Evolutionary conservation across 2,329 filamentous ascomycete species (phyloP).

Genomic region (Aspergillus sp.): DNA sequence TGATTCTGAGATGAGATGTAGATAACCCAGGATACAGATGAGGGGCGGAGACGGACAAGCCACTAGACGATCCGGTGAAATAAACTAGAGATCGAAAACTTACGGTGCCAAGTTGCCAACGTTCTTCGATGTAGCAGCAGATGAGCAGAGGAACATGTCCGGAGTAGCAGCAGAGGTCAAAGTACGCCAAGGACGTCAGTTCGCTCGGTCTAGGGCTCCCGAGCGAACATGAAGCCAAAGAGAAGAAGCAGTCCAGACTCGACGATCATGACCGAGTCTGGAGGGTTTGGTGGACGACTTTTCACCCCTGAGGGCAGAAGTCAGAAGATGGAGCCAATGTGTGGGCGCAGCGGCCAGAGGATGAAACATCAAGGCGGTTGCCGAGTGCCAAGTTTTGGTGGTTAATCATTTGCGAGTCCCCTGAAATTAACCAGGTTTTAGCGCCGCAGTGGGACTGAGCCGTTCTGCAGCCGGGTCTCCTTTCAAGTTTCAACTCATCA

Average conservation of each 20-base stretch:
- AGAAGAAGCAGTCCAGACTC: not conserved
- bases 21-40: no score
- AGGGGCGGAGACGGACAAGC: no score
- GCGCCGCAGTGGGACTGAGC: not conserved
- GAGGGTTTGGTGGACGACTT: not conserved
- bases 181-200: not conserved
- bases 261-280: not conserved
- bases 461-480: no score
- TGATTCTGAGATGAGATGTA: no score
- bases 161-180: not conserved
- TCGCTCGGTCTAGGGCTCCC: not conserved
- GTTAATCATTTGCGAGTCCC: conserved; percentile 10
- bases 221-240: not conserved
- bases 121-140: no score
- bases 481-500: no score
- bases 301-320: not conserved
- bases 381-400: conserved; percentile 21
- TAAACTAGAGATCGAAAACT: no score
- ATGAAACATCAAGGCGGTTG: conserved; percentile 20
- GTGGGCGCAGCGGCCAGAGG: not conserved
- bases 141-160: no score
- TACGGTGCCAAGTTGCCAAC: no score
- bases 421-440: not conserved
- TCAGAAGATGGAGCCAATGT: conserved; percentile 1
- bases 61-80: no score